These are phyloP conservation scores for Alternaria metachromatica DNA, from an alignment of 2,329 filamentous ascomycete species.

Conservation along the genomic window DNA sequence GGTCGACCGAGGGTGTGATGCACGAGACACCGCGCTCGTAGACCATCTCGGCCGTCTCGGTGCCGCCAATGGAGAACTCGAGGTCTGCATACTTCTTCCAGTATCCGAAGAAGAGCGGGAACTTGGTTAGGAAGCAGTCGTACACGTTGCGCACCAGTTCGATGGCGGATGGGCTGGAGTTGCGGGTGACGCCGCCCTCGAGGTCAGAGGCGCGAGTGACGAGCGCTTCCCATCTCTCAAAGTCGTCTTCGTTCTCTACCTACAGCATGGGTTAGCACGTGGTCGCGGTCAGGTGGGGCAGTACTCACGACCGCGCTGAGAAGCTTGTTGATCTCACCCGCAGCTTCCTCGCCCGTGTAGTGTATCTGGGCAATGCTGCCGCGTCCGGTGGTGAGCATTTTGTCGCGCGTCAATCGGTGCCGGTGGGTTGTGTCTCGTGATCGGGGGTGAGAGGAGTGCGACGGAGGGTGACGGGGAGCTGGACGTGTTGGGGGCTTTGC, in stretches of 20 bases:
- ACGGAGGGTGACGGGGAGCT: constrained; percentile 8
- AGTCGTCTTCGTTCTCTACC: constrained; percentile 81
- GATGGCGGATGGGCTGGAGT: constrained; percentile 93
- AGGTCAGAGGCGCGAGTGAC: constrained; percentile 81
- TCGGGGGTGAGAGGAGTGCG: constrained; percentile 12
- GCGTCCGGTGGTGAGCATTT: constrained; percentile 39
- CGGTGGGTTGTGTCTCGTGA: neutral
- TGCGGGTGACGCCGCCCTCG: constrained; percentile 93
- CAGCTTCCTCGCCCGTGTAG: constrained; percentile 45
- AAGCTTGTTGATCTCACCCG: constrained; percentile 75
- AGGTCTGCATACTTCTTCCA: constrained; percentile 99
- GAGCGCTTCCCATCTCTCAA: constrained; percentile 93
- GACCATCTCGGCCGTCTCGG: constrained; percentile 97
- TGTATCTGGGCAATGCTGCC: constrained; percentile 39
- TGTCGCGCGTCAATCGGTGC: constrained; percentile 10
- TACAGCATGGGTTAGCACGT: constrained; percentile 41
- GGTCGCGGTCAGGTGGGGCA: neutral
- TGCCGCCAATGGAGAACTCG: constrained; percentile 95
- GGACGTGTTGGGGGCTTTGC: constrained; percentile 19
- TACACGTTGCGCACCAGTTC: constrained; percentile 85
- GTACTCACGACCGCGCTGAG: constrained; percentile 75
- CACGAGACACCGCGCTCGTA: constrained; percentile 95
- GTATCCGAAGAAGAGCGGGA: constrained; percentile 94
- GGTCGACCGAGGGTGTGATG: constrained; percentile 90
- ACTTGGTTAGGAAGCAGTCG: constrained; percentile 92